Evolutionary conservation across 768 basidiomycete species (phyloP).

Genomic region (Auricularia heimuer): DNA sequence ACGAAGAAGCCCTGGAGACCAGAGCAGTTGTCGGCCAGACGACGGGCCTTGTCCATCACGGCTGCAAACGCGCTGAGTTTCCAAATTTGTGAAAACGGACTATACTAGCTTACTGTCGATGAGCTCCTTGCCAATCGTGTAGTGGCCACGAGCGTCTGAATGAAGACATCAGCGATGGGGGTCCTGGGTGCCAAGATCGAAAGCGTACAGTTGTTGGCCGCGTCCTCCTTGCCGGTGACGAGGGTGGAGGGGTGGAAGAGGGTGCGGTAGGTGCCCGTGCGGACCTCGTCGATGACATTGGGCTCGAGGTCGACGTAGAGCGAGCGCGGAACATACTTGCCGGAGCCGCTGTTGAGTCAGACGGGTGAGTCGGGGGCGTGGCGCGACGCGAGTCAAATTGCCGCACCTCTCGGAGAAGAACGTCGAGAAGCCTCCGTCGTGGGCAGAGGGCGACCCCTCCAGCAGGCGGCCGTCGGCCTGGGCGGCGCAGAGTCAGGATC

Average conservation of each 20-base stretch:
- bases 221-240: constrained; percentile 97
- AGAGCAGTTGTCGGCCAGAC: constrained; percentile 93
- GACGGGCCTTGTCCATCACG: constrained; percentile 94
- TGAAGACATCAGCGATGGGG: background rate
- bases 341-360: constrained; percentile 36
- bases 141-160: constrained; percentile 94
- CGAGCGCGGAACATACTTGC: constrained; percentile 95
- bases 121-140: constrained; percentile 97
- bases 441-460: constrained; percentile 62
- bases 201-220: constrained; percentile 90
- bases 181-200: too few species aligned
- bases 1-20: constrained; percentile 99
- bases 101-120: constrained; percentile 46
- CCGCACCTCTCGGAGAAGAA: constrained; percentile 94
- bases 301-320: constrained; percentile 97
- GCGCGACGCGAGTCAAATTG: background rate
- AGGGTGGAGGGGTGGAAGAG: constrained; percentile 99
- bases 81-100: background rate
- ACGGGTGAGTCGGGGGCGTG: background rate
- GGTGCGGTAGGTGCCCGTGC: constrained; percentile 88
- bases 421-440: constrained; percentile 92
- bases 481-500: background rate
- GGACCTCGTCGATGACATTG: constrained; percentile 95
- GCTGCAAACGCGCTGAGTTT: constrained; percentile 12
- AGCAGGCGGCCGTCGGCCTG: constrained; percentile 92